These are phyloP conservation scores for Penstemon newberryi DNA, from an alignment of 257 asterid genomes.

Conservation along the genomic window DNA sequence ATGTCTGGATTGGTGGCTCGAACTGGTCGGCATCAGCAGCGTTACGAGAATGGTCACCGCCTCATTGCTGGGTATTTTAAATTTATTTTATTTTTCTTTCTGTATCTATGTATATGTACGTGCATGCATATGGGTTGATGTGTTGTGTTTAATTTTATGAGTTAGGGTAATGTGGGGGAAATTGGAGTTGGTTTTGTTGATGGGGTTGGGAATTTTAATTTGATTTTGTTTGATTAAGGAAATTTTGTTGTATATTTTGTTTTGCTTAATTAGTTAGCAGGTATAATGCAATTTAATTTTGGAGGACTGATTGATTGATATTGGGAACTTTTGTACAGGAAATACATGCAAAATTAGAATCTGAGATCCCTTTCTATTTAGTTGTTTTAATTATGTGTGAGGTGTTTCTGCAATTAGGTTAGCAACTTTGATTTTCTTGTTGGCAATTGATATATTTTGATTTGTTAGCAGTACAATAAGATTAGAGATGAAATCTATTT, in stretches of 20 bases:
- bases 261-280: constrained; percentile 18
- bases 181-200: constrained; percentile 29
- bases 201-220: constrained; percentile 23
- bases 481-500: constrained; percentile 4
- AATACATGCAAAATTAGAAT: constrained; percentile 10
- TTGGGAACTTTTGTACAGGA: constrained; percentile 8
- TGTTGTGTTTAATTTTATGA: constrained; percentile 31
- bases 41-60: constrained; percentile 81
- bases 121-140: constrained; percentile 37
- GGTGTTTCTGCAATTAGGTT: background rate
- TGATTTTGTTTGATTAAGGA: constrained; percentile 26
- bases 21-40: constrained; percentile 90
- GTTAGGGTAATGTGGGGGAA: constrained; percentile 28
- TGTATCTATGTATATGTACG: constrained; percentile 6
- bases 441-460: background rate
- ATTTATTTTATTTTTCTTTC: background rate
- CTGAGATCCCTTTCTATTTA: constrained; percentile 7
- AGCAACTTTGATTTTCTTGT: background rate
- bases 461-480: background rate
- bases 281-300: too few species aligned
- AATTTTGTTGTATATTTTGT: constrained; percentile 9
- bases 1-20: constrained; percentile 96
- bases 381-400: background rate
- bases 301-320: background rate
- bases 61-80: constrained; percentile 73